Percentiles rank a stretch among this genome's conserved stretches.
Evolutionary conservation across 352 stramenopile genomes (phyloP).

Genomic region (Globisporangium spiculum): DNA sequence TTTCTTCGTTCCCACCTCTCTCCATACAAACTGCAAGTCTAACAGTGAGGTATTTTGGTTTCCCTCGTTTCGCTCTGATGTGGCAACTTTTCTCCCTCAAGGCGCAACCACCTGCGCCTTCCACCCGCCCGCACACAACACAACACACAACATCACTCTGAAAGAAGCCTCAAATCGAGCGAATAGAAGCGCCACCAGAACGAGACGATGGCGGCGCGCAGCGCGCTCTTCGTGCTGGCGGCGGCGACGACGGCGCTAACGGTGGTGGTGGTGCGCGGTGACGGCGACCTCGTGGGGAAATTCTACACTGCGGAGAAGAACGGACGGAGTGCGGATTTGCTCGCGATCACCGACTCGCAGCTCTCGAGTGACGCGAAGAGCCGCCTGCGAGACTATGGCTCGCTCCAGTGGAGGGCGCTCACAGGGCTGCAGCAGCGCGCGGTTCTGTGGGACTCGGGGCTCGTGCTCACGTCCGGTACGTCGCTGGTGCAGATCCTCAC

Average conservation of each 20-base stretch:
- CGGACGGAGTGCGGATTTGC: slow-evolving; percentile 22
- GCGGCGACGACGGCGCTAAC: neutral
- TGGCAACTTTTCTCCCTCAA: neutral
- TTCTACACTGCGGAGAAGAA: slow-evolving; percentile 41
- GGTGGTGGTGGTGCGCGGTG: neutral
- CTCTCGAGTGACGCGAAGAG: slow-evolving; percentile 40
- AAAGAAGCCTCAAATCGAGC: slow-evolving; percentile 4
- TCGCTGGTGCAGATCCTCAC: slow-evolving; percentile 61
- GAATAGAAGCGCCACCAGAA: slow-evolving; percentile 1
- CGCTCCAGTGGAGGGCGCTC: slow-evolving; percentile 22
- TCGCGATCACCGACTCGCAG: slow-evolving; percentile 31
- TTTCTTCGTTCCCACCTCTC: neutral
- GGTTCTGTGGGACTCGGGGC: slow-evolving; percentile 68
- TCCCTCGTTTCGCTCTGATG: neutral
- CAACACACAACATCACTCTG: neutral
- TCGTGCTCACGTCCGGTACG: slow-evolving; percentile 38
- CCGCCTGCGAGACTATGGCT: slow-evolving; percentile 7
- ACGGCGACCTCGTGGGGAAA: slow-evolving; percentile 49
- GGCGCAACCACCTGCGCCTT: neutral
- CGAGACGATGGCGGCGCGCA: slow-evolving; percentile 6
- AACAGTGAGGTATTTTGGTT: neutral
- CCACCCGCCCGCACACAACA: neutral
- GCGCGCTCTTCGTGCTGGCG: slow-evolving; percentile 8
- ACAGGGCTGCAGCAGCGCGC: slow-evolving; percentile 66
- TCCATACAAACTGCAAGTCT: neutral